Percentiles rank a stretch among this genome's conserved stretches.
These are phyloP conservation scores for Meira nashicola DNA, from an alignment of 1,284 basidiomycete genomes.

Conservation along the genomic window DNA sequence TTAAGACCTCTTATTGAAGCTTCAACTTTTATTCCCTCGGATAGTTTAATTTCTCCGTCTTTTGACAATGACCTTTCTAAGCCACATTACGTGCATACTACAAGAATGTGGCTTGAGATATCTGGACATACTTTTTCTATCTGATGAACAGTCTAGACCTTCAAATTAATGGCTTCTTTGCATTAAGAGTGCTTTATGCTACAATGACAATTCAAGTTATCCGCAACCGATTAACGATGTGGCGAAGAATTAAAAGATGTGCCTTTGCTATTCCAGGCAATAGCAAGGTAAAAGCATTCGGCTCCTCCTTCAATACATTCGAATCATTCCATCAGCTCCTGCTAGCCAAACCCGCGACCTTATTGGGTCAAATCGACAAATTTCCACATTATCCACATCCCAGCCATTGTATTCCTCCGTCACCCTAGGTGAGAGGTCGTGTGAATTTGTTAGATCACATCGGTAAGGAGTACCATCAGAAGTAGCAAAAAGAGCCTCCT, in stretches of 20 bases:
- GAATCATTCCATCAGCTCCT: constrained; percentile 25
- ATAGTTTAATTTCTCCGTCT: too few relatives aligned
- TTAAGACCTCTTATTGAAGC: too few relatives aligned
- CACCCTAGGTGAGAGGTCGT: constrained; percentile 11
- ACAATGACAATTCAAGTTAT: background rate
- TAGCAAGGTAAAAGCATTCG: background rate
- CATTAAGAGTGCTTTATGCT: too few relatives aligned
- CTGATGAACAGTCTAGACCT: too few relatives aligned
- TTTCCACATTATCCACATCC: constrained; percentile 33
- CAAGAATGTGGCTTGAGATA: too few relatives aligned
- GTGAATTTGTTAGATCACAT: background rate
- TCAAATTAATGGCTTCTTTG: too few relatives aligned
- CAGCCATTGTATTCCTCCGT: constrained; percentile 32
- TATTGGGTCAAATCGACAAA: constrained; percentile 17
- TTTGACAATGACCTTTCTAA: too few relatives aligned
- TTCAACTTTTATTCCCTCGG: too few relatives aligned
- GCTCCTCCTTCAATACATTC: constrained; percentile 19
- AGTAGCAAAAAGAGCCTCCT: background rate
- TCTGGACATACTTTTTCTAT: too few relatives aligned
- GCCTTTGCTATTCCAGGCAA: background rate
- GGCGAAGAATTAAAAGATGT: background rate
- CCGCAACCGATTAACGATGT: background rate
- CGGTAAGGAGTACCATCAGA: constrained; percentile 4
- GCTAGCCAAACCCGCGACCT: constrained; percentile 21
- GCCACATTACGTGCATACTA: too few relatives aligned